Base-by-base conservation (phyloP, 2,329 filamentous ascomycete species). In the Domatiomyces catenatus region DNA sequence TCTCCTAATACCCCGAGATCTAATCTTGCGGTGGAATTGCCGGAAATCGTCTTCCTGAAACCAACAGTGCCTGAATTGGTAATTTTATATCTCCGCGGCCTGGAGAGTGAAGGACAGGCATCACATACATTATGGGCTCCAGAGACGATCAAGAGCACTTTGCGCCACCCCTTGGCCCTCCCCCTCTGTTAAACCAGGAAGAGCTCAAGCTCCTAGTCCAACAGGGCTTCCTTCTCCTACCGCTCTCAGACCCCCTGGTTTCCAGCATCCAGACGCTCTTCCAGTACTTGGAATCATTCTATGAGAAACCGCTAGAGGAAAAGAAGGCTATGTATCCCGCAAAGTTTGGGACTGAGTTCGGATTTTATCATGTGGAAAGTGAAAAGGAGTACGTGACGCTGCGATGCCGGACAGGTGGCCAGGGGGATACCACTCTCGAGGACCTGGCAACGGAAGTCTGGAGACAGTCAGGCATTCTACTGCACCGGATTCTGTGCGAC, bases 331-430 rank as follows among this genome's bases (percentile, higher is more conserved):
- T 50, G n/a, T 63, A 60, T 49, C 60, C 61, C 15, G 32, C 56
- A 2, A 55, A 54, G n/a, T 49, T 50, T 20, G 59, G 59, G 3
- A 62, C 60, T 5, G 61, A 63, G 49, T 55, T 57, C 26, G 61
- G 61, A 2, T 61, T 58, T 47, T 62, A 62, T 49, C 44, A 48
- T 10, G 57, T 62, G 5, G 44, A 47, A 8, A 47, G 51, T 18
- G 60, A 63, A 47, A 62, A 63, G 48, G 58, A 62, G 46, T 63
- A 62, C 43, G 20, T 62, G 32, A 63, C 61, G 1, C 52, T 62
- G 28, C 59, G 61, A 7, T 55, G 58, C 48, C 50, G 50, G 17
- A 42, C 52, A 4, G 52, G 48, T 22, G 18, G 44, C 22, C 10
- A 10, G 17, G 18, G 19, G 12, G 24, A 28, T 50, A 10, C 47